Percentiles rank a stretch among this genome's conserved stretches.
Evolutionary conservation across 1,284 basidiomycete species (phyloP).

Genomic region (Trichosporon sp.): DNA sequence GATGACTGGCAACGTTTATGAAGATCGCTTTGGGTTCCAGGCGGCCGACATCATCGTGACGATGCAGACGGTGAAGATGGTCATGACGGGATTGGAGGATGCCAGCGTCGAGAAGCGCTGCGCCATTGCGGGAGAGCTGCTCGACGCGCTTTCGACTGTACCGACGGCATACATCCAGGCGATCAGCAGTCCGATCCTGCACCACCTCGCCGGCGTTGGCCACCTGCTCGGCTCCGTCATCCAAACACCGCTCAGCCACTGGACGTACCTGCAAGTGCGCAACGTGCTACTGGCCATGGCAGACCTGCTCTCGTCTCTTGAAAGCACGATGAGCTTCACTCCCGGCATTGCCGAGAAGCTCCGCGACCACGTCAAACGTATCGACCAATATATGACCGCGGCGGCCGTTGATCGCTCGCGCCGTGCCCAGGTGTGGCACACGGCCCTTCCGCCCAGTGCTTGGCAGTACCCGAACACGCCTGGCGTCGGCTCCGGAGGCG

Average conservation of each 20-base stretch:
- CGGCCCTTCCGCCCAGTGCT: slow-evolving; percentile 11
- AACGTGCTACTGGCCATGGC: slow-evolving; percentile 41
- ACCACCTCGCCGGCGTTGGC: slow-evolving; percentile 47
- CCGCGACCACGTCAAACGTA: slow-evolving; percentile 40
- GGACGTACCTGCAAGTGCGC: slow-evolving; percentile 43
- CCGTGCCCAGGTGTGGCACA: slow-evolving; percentile 20
- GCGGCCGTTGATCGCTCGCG: slow-evolving; percentile 27
- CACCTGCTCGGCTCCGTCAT: slow-evolving; percentile 47
- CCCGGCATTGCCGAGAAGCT: slow-evolving; percentile 38
- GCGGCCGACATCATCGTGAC: slow-evolving; percentile 45
- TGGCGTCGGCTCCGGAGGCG: neutral
- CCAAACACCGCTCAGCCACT: slow-evolving; percentile 41
- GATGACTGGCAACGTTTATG: slow-evolving; percentile 37
- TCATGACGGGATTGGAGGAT: slow-evolving; percentile 37
- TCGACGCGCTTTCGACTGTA: slow-evolving; percentile 41
- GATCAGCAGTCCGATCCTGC: slow-evolving; percentile 39
- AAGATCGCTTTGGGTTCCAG: slow-evolving; percentile 43
- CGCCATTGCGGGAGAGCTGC: slow-evolving; percentile 42
- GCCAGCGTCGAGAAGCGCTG: slow-evolving; percentile 42
- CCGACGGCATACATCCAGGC: slow-evolving; percentile 45
- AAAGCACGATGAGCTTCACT: slow-evolving; percentile 26
- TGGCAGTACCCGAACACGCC: slow-evolving; percentile 6
- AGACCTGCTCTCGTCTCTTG: slow-evolving; percentile 38
- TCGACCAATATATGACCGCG: slow-evolving; percentile 44
- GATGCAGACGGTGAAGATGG: slow-evolving; percentile 47